A percentile compares a stretch with the other conserved stretches of the same genome.
Conservation (phyloP, 2,329 filamentous ascomycete species). For the Venturia aucupariae region DNA sequence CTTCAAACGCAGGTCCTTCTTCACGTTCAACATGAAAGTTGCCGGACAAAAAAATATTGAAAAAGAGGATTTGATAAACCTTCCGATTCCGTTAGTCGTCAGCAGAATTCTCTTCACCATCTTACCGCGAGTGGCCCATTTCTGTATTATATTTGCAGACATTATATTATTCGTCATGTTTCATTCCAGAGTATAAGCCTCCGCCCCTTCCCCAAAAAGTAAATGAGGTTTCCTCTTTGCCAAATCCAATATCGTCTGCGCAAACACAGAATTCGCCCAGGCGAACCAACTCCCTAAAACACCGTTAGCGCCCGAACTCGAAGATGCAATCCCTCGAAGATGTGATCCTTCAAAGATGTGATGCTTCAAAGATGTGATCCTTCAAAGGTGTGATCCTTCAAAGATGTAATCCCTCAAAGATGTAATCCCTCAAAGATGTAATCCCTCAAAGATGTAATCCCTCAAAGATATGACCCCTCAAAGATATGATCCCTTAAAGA, state of each 20-base stretch:
- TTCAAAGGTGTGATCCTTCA: too few relatives aligned
- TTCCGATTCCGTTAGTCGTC: not conserved
- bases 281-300: constrained; percentile 77
- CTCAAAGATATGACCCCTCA: too few relatives aligned
- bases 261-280: constrained; percentile 96
- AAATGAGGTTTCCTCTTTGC: constrained; percentile 82
- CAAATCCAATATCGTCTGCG: constrained; percentile 81
- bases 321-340: too few relatives aligned
- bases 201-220: constrained; percentile 60
- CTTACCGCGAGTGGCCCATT: not conserved
- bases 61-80: not conserved
- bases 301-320: constrained; percentile 13
- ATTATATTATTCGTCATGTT: not conserved
- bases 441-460: too few relatives aligned
- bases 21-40: not conserved
- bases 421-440: too few relatives aligned
- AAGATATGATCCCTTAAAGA: too few relatives aligned
- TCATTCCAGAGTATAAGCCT: constrained; percentile 39
- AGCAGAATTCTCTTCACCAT: not conserved
- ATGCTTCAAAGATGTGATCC: too few relatives aligned
- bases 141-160: not conserved
- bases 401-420: too few relatives aligned
- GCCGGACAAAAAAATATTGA: not conserved
- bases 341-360: too few relatives aligned
- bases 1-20: not conserved